phyloP scores from a whole-genome alignment of 148 eudicot species.

The Camellia japonica region DNA sequence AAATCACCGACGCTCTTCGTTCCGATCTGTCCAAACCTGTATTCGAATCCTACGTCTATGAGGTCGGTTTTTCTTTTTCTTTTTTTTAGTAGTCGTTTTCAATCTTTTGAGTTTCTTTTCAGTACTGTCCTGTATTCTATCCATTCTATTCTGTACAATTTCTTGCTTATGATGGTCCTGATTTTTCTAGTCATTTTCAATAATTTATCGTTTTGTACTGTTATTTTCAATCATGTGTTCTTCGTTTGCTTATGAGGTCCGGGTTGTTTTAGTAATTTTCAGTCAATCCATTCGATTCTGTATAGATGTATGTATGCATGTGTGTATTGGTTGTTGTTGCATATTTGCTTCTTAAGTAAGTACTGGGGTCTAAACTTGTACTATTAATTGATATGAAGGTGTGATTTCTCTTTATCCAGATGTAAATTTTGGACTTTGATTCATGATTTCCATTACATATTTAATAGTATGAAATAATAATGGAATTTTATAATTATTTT shows the following conservation, averaged over 20 bases:
- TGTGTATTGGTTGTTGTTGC: not conserved
- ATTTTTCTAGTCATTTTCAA: no score
- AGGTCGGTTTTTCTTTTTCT: constrained; percentile 32
- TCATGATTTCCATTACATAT: no score
- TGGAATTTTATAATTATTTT: no score
- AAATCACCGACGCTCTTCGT: constrained; percentile 56
- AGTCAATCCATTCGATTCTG: not conserved
- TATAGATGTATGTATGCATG: not conserved
- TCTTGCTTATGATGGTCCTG: no score
- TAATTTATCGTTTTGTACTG: no score
- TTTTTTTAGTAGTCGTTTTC: no score
- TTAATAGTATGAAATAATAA: no score
- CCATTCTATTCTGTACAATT: no score
- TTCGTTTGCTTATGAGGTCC: no score
- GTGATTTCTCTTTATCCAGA: not conserved
- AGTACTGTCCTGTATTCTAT: not conserved
- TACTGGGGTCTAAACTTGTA: not conserved
- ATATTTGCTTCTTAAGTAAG: not conserved
- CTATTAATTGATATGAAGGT: not conserved
- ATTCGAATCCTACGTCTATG: constrained; percentile 51
- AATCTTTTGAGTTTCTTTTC: not conserved
- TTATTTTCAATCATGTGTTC: no score
- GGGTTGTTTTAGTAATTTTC: no score
- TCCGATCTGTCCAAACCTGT: constrained; percentile 65
- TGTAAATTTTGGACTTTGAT: not conserved